phyloP scores from a whole-genome alignment of 2,329 filamentous ascomycete genomes.

The Nothophaeocryptopus gaeumannii region DNA sequence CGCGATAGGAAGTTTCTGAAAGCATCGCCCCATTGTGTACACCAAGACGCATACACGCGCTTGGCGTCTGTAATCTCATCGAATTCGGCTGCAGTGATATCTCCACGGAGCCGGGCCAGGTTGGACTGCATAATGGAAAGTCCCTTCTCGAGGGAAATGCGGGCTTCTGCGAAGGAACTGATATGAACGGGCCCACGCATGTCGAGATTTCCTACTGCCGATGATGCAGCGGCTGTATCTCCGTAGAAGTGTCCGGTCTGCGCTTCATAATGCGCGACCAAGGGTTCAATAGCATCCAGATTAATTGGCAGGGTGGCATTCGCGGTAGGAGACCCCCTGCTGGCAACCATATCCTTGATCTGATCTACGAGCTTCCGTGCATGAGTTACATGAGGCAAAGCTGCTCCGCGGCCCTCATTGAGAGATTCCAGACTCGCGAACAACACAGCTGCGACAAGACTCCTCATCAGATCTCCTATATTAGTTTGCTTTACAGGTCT shows the following conservation, averaged over 20 bases:
- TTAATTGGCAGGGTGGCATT: not conserved
- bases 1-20: not conserved
- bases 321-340: too few relatives aligned
- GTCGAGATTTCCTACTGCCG: not conserved
- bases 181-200: not conserved
- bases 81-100: not conserved
- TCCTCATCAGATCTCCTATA: not conserved
- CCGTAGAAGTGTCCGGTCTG: constrained; percentile 3
- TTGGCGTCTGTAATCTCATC: not conserved
- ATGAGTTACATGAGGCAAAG: constrained; percentile 1
- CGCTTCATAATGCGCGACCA: constrained; percentile 1
- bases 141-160: not conserved
- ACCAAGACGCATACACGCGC: not conserved
- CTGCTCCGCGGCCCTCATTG: not conserved
- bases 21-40: not conserved
- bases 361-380: not conserved
- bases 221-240: not conserved
- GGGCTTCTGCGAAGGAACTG: not conserved
- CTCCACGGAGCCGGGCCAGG: not conserved
- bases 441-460: constrained; percentile 5
- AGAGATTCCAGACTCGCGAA: constrained; percentile 7
- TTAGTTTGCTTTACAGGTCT: not conserved
- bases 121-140: not conserved
- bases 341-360: not conserved
- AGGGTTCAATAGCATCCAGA: not conserved